Evolutionary conservation across 2,329 filamentous ascomycete genomes (phyloP), one percentile per base, ranked within the genome.

Genomic region (Fusarium neocosmosporiellum): DNA sequence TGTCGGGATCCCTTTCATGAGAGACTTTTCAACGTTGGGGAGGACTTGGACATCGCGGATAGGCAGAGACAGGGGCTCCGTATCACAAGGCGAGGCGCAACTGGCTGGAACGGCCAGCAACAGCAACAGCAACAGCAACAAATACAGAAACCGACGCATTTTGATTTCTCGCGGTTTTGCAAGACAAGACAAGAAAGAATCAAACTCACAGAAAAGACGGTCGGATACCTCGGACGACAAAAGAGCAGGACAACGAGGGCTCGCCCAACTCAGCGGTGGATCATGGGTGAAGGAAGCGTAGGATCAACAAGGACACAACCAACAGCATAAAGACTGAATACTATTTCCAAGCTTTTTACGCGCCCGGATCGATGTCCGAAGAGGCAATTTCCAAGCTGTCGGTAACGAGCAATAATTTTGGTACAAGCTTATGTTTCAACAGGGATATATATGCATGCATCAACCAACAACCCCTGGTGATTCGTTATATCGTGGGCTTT

Each of bases 1-100:
- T 0, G 73, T 72, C 0, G 72, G 48, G 4, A 81, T 74, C 0
- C 80, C 79, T 59, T 65, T 77, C 75, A 81, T 79, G 18, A 73
- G 63, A 0, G 80, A 81, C 41, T 74, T 62, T 4, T 59, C n/a
- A 1, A 79, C 70, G 0, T 69, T 59, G 8, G 76, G 60, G 2
- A 75, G 57, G 27, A 80, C 74, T 50, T 77, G 74, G 1, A 78
- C 67, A 16, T 78, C 75, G 55, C 60, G 63, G 13, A 78, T 69
- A 0, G 70, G 64, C 0, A 77, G 58, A 18, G 34, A 57, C 4
- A 67, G 31, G 4, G 71, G 73, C 8, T 74, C 63, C 22, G 43
- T 55, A 18, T 72, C 46, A 67, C 73, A 76, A 66, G 62, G 41
- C 11, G 67, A 67, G 7, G 66, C 57, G n/a, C 46, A 7, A 4